phyloP scores from a whole-genome alignment of 371 early-diverging fungal genomes.

The Mortierella sp. region DNA sequence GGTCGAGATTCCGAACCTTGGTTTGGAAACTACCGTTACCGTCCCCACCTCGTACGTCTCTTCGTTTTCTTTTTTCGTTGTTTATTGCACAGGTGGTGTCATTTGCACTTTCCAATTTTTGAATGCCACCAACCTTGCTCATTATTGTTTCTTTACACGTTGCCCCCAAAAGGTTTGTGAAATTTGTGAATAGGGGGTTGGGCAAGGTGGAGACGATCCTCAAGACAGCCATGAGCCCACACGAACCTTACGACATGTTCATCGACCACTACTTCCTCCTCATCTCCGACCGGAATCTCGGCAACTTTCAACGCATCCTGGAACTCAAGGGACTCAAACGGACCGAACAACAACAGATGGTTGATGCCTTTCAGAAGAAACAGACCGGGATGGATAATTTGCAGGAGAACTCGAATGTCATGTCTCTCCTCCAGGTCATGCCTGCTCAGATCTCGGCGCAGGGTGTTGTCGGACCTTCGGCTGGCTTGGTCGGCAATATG shows the following conservation, averaged over 20 bases:
- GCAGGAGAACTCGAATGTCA: constrained; percentile 48
- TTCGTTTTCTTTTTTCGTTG: not conserved
- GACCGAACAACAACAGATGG: constrained; percentile 66
- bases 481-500: constrained; percentile 50
- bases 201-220: constrained; percentile 86
- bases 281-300: constrained; percentile 76
- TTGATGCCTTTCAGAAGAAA: constrained; percentile 68
- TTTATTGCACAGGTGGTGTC: not conserved
- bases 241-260: constrained; percentile 86
- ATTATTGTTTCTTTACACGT: not conserved
- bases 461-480: constrained; percentile 46
- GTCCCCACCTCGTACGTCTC: constrained; percentile 72
- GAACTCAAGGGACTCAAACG: constrained; percentile 88
- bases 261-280: constrained; percentile 91
- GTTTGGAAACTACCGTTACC: constrained; percentile 62
- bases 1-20: constrained; percentile 77
- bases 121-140: not conserved
- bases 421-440: constrained; percentile 50
- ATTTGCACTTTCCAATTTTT: not conserved
- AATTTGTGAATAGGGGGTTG: constrained; percentile 86
- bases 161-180: constrained; percentile 70
- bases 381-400: constrained; percentile 46
- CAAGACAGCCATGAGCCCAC: constrained; percentile 91
- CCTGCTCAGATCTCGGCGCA: constrained; percentile 45
- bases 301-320: constrained; percentile 80